Evolutionary conservation across 75 land plant species (phyloP), one percentile per base, ranked within the genome.

Genomic region (Selaginella tamariscina): DNA sequence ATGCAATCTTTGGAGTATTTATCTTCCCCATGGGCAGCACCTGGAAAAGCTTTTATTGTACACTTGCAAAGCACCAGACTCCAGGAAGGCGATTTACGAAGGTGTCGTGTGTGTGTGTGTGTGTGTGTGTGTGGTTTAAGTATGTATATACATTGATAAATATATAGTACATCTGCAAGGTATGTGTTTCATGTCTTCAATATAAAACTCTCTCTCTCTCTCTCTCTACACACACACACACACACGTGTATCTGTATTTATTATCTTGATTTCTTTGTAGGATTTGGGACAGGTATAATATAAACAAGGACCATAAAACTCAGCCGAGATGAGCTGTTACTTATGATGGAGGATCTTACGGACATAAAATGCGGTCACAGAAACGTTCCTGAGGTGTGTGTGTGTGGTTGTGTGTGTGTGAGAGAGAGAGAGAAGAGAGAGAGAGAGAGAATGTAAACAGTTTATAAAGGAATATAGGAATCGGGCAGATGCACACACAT

Each of bases 331-430:
- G 78, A 77, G 29, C 66, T 77, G 32, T 44, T 72, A 1, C 54
- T 77, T 31, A 77, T 77, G 78, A 77, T 77, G 78, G 78, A 77
- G 65, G 78, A 77, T 33, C 69, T 77, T 29, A 77, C 75, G 21
- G 78, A 77, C 55, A 77, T 77, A 31, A 77, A 77, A 49, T 66
- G 54, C 30, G 75, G 78, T 32, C 78, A 77, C 32, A 55, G 78
- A 44, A 67, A 77, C 57, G 78, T 77, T 15, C 74, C 66, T 22
- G 32, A 62, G 66, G 72, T 70, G 5, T 33, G 68, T n/a, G 1
- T 33, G n/a, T n/a, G n/a, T n/a, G n/a, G n/a, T n/a, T n/a, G n/a
- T n/a, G n/a, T n/a, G n/a, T n/a, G n/a, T n/a, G n/a, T n/a, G n/a
- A n/a, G n/a, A n/a, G n/a, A n/a, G n/a, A n/a, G n/a, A n/a, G n/a